phyloP scores from a whole-genome alignment of 257 asterid genomes.

The Solanum pinnatisectum region DNA sequence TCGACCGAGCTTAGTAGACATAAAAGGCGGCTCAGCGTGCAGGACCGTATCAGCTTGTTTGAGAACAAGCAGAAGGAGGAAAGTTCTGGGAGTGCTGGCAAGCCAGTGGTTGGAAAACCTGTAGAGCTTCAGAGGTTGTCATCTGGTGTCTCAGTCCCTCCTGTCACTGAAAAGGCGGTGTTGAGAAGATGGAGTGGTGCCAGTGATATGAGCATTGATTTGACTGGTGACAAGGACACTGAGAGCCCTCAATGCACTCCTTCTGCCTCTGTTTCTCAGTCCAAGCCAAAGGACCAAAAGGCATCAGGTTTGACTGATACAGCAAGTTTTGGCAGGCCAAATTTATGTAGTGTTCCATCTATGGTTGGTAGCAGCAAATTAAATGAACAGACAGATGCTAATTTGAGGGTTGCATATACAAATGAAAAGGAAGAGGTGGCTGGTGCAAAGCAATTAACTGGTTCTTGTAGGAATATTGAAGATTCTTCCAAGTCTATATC shows the following conservation, averaged over 20 bases:
- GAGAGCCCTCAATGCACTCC: constrained; percentile 51
- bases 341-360: constrained; percentile 24
- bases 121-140: constrained; percentile 64
- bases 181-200: constrained; percentile 92
- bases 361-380: constrained; percentile 17
- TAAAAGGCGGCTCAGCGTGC: constrained; percentile 74
- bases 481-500: constrained; percentile 21
- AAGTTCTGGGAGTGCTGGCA: constrained; percentile 53
- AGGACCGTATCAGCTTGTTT: constrained; percentile 76
- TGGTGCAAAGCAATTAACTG: constrained; percentile 3
- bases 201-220: constrained; percentile 88
- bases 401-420: neutral
- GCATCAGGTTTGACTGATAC: constrained; percentile 10
- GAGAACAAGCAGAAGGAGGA: constrained; percentile 92
- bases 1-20: constrained; percentile 25
- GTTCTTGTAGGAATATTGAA: constrained; percentile 26
- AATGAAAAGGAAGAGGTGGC: constrained; percentile 7
- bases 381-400: constrained; percentile 13
- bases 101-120: constrained; percentile 47
- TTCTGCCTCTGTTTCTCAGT: constrained; percentile 21
- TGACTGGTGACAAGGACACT: constrained; percentile 49
- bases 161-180: constrained; percentile 11
- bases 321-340: constrained; percentile 18
- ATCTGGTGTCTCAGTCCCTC: constrained; percentile 44
- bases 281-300: constrained; percentile 31